Percentiles rank a stretch among this genome's conserved stretches.
These are phyloP conservation scores for Orbilia javanica DNA, from an alignment of 2,329 filamentous ascomycete genomes.

Conservation along the genomic window DNA sequence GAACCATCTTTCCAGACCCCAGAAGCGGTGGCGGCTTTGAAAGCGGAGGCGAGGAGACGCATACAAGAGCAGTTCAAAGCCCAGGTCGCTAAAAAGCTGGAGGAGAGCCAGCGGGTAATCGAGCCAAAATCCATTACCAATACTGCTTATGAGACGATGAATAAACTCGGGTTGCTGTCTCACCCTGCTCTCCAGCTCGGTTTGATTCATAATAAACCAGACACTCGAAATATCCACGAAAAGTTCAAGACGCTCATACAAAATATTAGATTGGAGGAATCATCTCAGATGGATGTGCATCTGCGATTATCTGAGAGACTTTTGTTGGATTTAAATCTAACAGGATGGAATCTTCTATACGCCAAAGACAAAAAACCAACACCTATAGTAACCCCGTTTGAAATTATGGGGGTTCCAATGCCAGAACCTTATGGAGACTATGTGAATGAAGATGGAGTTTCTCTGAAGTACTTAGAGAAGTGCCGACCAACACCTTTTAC, in stretches of 20 bases:
- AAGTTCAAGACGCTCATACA: slow-evolving; percentile 39
- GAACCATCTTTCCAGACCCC: slow-evolving; percentile 26
- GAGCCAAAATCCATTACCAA: slow-evolving; percentile 34
- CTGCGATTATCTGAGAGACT: slow-evolving; percentile 32
- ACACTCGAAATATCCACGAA: slow-evolving; percentile 42
- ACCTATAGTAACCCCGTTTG: slow-evolving; percentile 37
- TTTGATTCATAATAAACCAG: slow-evolving; percentile 29
- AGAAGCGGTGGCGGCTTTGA: slow-evolving; percentile 32
- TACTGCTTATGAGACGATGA: slow-evolving; percentile 34
- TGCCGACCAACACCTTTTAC: not conserved
- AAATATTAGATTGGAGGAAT: slow-evolving; percentile 45
- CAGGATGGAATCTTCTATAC: slow-evolving; percentile 18
- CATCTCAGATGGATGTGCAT: slow-evolving; percentile 35
- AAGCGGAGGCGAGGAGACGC: slow-evolving; percentile 38
- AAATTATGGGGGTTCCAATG: slow-evolving; percentile 47
- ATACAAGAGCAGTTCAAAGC: slow-evolving; percentile 56
- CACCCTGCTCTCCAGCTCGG: slow-evolving; percentile 49
- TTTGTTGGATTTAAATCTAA: slow-evolving; percentile 38
- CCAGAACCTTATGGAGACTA: slow-evolving; percentile 40
- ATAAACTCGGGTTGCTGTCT: slow-evolving; percentile 31
- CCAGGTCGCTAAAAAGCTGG: slow-evolving; percentile 43
- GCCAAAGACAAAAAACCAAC: slow-evolving; percentile 12
- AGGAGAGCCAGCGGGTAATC: slow-evolving; percentile 47
- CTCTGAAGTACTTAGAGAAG: slow-evolving; percentile 3
- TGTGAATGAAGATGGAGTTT: not conserved